These are phyloP conservation scores for Aureobasidium sp. DNA, from an alignment of 2,329 filamentous ascomycete species.

Conservation along the genomic window DNA sequence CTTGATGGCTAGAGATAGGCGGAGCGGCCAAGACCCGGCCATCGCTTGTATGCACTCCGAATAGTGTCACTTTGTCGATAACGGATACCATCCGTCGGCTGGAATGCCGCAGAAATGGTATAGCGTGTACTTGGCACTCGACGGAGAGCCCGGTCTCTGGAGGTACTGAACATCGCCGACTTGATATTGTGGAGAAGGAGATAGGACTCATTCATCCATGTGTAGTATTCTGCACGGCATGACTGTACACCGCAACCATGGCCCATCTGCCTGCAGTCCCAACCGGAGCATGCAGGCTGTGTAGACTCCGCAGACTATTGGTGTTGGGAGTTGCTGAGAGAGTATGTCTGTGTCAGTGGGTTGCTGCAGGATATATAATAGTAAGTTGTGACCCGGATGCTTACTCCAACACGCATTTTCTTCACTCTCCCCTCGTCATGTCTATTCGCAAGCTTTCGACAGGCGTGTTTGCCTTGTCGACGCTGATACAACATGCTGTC, in stretches of 20 bases:
- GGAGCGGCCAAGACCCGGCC: neutral
- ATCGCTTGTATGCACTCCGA: neutral
- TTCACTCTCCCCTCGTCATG: neutral
- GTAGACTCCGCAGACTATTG: neutral
- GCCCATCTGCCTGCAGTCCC: neutral
- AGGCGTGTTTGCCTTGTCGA: slow-evolving; percentile 9
- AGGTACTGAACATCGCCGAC: neutral
- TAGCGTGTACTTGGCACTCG: neutral
- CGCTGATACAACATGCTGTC: slow-evolving; percentile 3
- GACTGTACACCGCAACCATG: slow-evolving; percentile 6
- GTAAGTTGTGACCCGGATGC: neutral
- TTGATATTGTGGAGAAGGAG: neutral
- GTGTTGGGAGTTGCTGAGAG: neutral
- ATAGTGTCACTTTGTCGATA: neutral
- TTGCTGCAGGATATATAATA: neutral
- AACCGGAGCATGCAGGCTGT: neutral
- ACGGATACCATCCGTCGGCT: neutral
- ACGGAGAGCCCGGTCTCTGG: neutral
- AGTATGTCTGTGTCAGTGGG: neutral
- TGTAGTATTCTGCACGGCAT: neutral
- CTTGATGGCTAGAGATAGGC: neutral
- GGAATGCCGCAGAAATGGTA: neutral
- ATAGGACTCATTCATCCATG: neutral
- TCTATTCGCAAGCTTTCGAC: slow-evolving; percentile 4
- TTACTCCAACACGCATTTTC: neutral